Evolutionary conservation across 805 yeast species (phyloP), one percentile per base, ranked within the genome.

Genomic region (Lachancea quebecensis): DNA sequence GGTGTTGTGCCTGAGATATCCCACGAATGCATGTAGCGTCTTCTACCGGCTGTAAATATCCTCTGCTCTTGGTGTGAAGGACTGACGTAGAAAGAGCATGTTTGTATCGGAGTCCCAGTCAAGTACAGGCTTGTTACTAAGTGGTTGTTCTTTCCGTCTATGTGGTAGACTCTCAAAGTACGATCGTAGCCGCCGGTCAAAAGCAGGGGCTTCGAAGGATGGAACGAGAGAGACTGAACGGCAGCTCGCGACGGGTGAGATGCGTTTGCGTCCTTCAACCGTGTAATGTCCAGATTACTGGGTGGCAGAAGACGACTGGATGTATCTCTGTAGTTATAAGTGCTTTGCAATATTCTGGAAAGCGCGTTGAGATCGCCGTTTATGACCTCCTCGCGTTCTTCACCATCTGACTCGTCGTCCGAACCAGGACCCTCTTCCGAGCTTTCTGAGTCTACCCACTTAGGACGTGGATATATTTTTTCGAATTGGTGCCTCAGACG

Each of bases 161-260:
- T 78, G 59, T 91, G 95, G 63, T 82, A 93, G 11, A 93, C 72
- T 54, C 99, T 74, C 44, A 93, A 62, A 0, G 96, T 84, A 53
- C 86, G 75, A 64, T 93, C 99, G 61, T 83, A 90, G 17, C 99
- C 99, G 46, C 93, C 95, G 0, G 96, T 85, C 43, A 93, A 67
- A 38, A 91, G 68, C 28, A 93, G 69, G 35, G 99, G 95, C 41
- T 61, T 59, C 7, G 74, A 69, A 9, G 85, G 86, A 64, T 93
- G 99, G 75, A 93, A 93, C 4, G 85, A 73, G 34, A 93, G 58
- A 0, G 91, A 70, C 66, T 88, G 97, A n/a, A 93, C 77, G 0
- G 89, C 95, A 0, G 96, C 75, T 50, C 73, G 77, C 3, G 96
- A 78, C 4, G 78, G 67, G 47, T 78, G 79, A 38, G 78, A 74